Percentiles rank a stretch among this genome's conserved stretches.
Conservation (phyloP, 805 yeast species). For the Torulaspora microellipsoides region DNA sequence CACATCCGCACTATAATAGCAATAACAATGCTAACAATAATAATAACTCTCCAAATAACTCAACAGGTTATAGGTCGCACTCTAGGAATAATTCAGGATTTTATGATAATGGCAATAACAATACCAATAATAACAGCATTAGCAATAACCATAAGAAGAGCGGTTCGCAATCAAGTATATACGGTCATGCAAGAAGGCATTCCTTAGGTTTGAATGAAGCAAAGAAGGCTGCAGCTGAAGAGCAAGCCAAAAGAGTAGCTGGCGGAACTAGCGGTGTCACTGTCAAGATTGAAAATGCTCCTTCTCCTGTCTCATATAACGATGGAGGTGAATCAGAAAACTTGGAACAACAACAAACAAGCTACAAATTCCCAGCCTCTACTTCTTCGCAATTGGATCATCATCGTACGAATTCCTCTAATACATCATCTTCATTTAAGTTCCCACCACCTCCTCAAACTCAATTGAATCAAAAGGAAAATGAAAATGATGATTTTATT, state of each 20-base stretch:
- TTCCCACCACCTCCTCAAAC: slow-evolving; percentile 49
- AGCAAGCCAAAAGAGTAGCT: slow-evolving; percentile 60
- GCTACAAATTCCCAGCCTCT: slow-evolving; percentile 35
- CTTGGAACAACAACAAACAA: slow-evolving; percentile 16
- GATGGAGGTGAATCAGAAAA: slow-evolving; percentile 10
- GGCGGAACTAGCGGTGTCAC: slow-evolving; percentile 16
- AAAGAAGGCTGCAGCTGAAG: slow-evolving; percentile 92
- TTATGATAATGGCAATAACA: slow-evolving; percentile 20
- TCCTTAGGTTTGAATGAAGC: slow-evolving; percentile 91
- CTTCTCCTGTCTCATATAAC: slow-evolving; percentile 4
- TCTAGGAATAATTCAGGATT: slow-evolving; percentile 36
- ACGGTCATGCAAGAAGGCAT: slow-evolving; percentile 87
- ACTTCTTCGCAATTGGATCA: slow-evolving; percentile 22
- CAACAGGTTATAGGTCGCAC: slow-evolving; percentile 30
- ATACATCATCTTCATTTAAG: slow-evolving; percentile 52
- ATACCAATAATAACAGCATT: slow-evolving; percentile 12
- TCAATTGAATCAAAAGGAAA: slow-evolving; percentile 21
- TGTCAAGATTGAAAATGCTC: slow-evolving; percentile 20
- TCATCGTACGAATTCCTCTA: slow-evolving; percentile 21
- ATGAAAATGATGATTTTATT: slow-evolving; percentile 29
- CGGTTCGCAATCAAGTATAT: slow-evolving; percentile 42
- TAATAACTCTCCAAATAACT: slow-evolving; percentile 6
- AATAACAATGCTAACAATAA: slow-evolving; percentile 2
- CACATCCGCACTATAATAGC: slow-evolving; percentile 28
- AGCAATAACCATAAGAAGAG: slow-evolving; percentile 43